Evolutionary conservation across 768 basidiomycete genomes (phyloP).

Genomic region (Mycena chlorophos): DNA sequence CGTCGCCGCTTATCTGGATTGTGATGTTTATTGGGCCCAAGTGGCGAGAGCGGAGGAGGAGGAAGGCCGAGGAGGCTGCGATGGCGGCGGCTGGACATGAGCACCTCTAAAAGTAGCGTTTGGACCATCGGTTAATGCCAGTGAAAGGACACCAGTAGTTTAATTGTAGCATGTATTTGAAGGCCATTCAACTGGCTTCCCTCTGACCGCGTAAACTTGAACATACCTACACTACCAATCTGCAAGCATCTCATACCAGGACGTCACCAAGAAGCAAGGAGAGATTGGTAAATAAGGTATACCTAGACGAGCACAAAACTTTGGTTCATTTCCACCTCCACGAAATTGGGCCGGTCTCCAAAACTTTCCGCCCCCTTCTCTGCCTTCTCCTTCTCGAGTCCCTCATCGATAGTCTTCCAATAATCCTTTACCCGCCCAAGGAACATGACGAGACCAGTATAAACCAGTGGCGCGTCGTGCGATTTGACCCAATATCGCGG

Average conservation of each 20-base stretch:
- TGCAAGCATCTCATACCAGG: too few relatives aligned
- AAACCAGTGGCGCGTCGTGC: neutral
- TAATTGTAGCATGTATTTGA: too few relatives aligned
- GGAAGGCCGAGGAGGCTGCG: slow-evolving; percentile 9
- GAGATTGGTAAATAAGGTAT: neutral
- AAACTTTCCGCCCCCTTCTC: neutral
- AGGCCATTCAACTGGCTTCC: too few relatives aligned
- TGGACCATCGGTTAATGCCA: too few relatives aligned
- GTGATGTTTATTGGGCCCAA: slow-evolving; percentile 43
- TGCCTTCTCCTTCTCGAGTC: neutral
- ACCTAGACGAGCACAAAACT: neutral
- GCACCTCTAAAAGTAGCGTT: too few relatives aligned
- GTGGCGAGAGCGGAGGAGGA: slow-evolving; percentile 34
- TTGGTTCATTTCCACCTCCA: neutral
- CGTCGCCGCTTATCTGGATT: slow-evolving; percentile 40
- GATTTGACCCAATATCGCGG: neutral
- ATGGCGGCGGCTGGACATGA: neutral
- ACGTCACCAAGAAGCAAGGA: neutral
- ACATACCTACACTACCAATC: too few relatives aligned
- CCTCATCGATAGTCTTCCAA: neutral
- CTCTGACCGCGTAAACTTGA: too few relatives aligned
- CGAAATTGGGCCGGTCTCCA: neutral
- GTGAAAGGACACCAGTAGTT: too few relatives aligned
- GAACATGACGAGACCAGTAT: neutral
- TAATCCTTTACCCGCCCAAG: neutral